Percentiles rank a stretch among this genome's conserved stretches.
Evolutionary conservation across 2,329 filamentous ascomycete genomes (phyloP).

Genomic region (Cladosporium cucumerinum): DNA sequence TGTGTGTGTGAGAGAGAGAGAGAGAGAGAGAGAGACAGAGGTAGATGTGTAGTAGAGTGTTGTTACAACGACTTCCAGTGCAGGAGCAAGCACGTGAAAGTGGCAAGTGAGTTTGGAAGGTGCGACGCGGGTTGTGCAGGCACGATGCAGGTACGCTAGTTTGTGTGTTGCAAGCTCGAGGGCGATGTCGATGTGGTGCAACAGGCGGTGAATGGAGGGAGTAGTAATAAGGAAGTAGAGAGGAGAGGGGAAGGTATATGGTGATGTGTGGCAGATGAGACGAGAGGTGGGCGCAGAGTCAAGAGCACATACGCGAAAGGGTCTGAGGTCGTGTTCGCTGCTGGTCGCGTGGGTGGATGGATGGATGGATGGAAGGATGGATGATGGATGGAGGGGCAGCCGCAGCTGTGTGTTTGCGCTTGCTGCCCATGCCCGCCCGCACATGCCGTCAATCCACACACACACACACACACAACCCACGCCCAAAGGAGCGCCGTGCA

Average conservation of each 20-base stretch:
- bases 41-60: neutral
- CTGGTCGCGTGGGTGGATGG: neutral
- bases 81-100: slow-evolving; percentile 5
- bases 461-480: neutral
- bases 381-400: neutral
- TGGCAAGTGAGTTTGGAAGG: neutral
- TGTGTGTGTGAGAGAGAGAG: neutral
- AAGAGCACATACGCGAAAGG: neutral
- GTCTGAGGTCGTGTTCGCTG: neutral
- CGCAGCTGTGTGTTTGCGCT: neutral
- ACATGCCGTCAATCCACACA: neutral
- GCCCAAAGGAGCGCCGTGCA: neutral
- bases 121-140: slow-evolving; percentile 2
- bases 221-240: neutral
- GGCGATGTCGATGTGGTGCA: neutral
- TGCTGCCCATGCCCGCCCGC: neutral
- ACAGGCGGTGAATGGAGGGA: neutral
- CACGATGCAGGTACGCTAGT: slow-evolving; percentile 6
- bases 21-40: neutral
- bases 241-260: neutral
- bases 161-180: neutral
- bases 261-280: neutral
- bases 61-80: neutral
- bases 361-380: too few relatives aligned
- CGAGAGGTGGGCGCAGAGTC: neutral